A percentile compares a stretch with the other conserved stretches of the same genome.
Evolutionary conservation across 495 filamentous ascomycete genomes (phyloP).

Genomic region (Neurospora sp.): DNA sequence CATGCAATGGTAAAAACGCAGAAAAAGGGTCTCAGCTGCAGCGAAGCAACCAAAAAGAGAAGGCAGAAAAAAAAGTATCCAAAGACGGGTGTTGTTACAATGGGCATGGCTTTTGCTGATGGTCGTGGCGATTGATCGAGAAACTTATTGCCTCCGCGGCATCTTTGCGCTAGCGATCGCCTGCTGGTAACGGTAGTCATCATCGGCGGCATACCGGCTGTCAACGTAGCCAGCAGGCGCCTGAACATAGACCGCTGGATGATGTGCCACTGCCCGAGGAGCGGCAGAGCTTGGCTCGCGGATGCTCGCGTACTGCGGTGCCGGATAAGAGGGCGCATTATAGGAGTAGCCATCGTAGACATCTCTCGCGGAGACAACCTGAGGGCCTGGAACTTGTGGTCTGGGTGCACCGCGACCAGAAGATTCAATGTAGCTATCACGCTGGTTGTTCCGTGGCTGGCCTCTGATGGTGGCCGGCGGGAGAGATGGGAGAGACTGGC

Average conservation of each 20-base stretch:
- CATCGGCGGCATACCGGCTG: conserved; percentile 3
- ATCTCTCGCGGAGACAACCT: conserved; percentile 3
- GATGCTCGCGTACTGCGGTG: conserved; percentile 12
- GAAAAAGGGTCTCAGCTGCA: conserved; percentile 3
- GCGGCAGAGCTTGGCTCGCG: conserved; percentile 9
- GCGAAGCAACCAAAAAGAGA: neutral
- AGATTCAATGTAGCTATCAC: conserved; percentile 28
- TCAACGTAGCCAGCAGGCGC: conserved; percentile 4
- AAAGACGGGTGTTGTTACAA: neutral
- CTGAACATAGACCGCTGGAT: conserved; percentile 18
- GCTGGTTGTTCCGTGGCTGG: conserved; percentile 10
- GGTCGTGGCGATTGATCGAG: neutral
- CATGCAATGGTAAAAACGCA: neutral
- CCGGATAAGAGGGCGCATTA: conserved; percentile 5
- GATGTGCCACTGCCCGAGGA: conserved; percentile 8
- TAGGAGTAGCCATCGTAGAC: conserved; percentile 9
- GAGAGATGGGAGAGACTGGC: neutral
- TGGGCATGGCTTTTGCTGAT: neutral
- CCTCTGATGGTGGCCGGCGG: conserved; percentile 8
- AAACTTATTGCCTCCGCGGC: neutral
- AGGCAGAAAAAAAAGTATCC: neutral
- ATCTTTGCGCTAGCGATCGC: neutral
- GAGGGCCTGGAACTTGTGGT: conserved; percentile 9
- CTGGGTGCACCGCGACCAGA: conserved; percentile 20
- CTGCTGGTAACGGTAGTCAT: conserved; percentile 14